A percentile compares a stretch with the other conserved stretches of the same genome.
Conservation (phyloP, 345 rosid species). For the Dimocarpus longan region DNA sequence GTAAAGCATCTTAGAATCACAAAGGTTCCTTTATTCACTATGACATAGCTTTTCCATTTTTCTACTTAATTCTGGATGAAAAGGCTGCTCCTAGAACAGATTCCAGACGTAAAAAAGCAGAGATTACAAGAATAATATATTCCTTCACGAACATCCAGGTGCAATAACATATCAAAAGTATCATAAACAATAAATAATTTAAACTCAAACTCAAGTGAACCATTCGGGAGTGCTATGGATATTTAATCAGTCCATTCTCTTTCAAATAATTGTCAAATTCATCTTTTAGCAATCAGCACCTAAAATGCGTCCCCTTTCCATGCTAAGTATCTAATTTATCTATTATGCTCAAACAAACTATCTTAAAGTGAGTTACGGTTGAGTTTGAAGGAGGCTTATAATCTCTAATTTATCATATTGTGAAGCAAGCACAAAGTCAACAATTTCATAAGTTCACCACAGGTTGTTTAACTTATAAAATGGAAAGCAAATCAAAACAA, state of each 20-base stretch:
- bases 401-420: too few species aligned
- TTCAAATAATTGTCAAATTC: background rate
- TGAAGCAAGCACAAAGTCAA: background rate
- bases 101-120: background rate
- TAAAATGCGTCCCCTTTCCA: background rate
- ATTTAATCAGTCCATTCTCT: background rate
- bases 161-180: background rate
- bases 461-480: background rate
- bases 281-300: background rate
- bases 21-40: background rate
- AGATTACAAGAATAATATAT: background rate
- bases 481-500: background rate
- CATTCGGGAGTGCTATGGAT: background rate
- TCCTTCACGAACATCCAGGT: background rate
- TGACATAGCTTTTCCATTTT: background rate
- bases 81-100: background rate
- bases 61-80: slow-evolving; percentile 1
- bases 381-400: background rate
- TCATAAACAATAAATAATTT: background rate
- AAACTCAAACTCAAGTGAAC: background rate
- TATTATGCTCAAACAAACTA: background rate
- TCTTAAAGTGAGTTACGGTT: background rate
- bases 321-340: background rate
- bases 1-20: background rate
- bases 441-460: background rate